Conservation (phyloP, 148 eudicot species). For the Dysphania ambrosioides region DNA sequence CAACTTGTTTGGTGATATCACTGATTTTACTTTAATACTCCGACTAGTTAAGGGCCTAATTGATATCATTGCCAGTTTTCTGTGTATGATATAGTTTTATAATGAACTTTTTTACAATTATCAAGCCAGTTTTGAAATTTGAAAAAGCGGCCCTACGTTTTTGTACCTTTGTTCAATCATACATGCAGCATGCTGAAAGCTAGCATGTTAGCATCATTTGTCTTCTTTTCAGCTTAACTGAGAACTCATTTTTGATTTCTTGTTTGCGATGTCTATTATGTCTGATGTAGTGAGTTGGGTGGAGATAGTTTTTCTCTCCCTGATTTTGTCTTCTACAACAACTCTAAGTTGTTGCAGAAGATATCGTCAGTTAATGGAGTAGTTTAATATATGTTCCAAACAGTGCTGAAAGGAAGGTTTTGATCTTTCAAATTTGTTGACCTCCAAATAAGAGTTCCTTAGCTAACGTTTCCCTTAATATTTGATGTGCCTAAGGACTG, state of each 20-base stretch:
- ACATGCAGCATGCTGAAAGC: neutral
- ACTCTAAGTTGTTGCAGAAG: neutral
- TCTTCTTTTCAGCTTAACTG: neutral
- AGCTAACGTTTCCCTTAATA: neutral
- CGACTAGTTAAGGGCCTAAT: neutral
- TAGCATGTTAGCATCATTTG: neutral
- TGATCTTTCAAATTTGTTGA: neutral
- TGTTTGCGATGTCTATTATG: neutral
- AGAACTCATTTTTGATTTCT: neutral
- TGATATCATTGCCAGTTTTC: neutral
- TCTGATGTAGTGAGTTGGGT: neutral
- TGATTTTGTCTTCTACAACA: neutral
- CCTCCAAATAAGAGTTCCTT: neutral
- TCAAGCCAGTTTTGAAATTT: neutral
- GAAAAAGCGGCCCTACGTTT: neutral
- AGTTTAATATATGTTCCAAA: no score
- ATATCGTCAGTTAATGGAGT: no score
- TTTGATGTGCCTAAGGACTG: slow-evolving; percentile 23
- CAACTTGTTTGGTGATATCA: neutral
- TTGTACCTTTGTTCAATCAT: neutral
- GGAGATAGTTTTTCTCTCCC: neutral
- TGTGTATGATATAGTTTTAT: neutral
- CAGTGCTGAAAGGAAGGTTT: no score
- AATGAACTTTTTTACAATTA: neutral
- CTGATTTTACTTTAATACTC: neutral